phyloP scores from a whole-genome alignment of 257 asterid species.

The Nicotiana tomentosiformis region DNA sequence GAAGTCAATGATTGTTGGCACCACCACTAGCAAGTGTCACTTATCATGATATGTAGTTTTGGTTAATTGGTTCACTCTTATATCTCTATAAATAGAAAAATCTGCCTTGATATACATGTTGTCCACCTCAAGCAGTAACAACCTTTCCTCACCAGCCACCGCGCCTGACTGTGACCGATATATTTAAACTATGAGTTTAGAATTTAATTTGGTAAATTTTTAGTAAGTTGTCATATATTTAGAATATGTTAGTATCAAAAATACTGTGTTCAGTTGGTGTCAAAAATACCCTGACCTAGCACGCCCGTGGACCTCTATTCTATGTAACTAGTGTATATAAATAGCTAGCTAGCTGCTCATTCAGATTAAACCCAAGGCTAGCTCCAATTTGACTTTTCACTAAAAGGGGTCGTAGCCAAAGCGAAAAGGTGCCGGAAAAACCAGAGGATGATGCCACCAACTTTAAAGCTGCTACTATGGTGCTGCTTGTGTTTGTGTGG shows the following conservation, averaged over 20 bases:
- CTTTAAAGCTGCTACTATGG: neutral
- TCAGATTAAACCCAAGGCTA: neutral
- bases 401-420: neutral
- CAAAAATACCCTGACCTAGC: neutral
- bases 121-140: constrained; percentile 4
- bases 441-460: neutral
- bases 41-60: neutral
- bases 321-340: neutral
- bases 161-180: neutral
- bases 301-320: neutral
- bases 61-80: neutral
- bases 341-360: neutral
- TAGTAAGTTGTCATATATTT: too few species aligned
- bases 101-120: neutral
- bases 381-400: neutral
- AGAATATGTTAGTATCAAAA: neutral
- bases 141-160: neutral
- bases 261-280: neutral
- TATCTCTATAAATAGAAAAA: neutral
- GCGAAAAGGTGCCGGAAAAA: neutral
- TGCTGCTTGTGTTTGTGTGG: neutral
- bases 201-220: neutral
- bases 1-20: neutral
- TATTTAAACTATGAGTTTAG: neutral
- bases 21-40: neutral